Evolutionary conservation across 306 rosid species (phyloP), one percentile per base, ranked within the genome.

Genomic region (Cucumis sativus): DNA sequence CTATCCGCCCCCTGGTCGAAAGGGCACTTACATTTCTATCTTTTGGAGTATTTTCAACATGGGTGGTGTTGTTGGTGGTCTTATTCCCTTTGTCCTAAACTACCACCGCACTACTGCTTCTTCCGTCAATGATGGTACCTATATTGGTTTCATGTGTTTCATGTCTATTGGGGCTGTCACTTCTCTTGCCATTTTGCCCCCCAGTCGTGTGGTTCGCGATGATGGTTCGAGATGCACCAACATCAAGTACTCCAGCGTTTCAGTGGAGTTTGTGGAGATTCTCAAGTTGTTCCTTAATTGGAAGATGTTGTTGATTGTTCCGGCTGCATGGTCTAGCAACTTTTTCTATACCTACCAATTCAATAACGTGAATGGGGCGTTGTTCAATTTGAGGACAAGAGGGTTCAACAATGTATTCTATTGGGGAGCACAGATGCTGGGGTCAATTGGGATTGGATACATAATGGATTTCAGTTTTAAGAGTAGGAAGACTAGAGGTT

Each of bases 391-490:
- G 87, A 85, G 99, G 71, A 95, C 99, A 1, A 89, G 99, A 81
- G 99, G 99, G 30, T 87, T 95, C 62, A 95, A 95, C 82, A 95
- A 89, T 21, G 92, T 91, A 33, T 84, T 88, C 69, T 95, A 92
- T 4, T 95, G 99, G 99, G 99, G 97, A 0, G 99, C 99, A 0
- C 97, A 95, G 81, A 95, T 95, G 97, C 0, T 92, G 75, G 98
- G 98, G 1, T 92, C 98, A 0, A 7, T 92, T 77, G 95, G 81
- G 79, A 89, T 95, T 39, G 98, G 98, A 0, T 84, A 92, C 68
- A 7, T 91, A 4, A 84, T 92, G 96, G 99, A 95, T 85, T 92
- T 85, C 78, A 90, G 97, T 63, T 95, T 91, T 41, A 83, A 79
- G 85, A 95, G 96, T 43, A 84, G 97, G 45, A 90, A 85, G 84